phyloP scores from a whole-genome alignment of 306 rosid species.

The Quercus variabilis region DNA sequence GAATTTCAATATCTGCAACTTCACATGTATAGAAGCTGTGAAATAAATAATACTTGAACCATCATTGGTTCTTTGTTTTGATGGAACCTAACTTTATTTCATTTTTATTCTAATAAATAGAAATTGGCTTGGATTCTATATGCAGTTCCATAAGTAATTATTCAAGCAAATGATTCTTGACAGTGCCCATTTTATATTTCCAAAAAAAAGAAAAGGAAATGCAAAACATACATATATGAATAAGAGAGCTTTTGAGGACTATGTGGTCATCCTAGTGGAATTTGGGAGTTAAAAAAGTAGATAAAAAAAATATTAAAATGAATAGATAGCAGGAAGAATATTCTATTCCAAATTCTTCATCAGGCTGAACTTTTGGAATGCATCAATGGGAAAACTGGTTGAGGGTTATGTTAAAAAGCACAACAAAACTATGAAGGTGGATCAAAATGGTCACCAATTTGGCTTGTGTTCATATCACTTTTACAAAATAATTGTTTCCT shows the following conservation, averaged over 20 bases:
- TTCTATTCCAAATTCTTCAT: background rate
- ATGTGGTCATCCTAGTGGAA: slow-evolving; percentile 7
- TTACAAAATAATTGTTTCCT: slow-evolving; percentile 14
- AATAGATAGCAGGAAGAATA: background rate
- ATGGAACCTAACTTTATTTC: background rate
- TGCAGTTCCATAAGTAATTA: background rate
- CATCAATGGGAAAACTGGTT: background rate
- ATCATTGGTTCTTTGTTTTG: background rate
- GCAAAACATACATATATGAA: background rate
- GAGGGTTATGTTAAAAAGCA: background rate
- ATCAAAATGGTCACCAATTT: background rate
- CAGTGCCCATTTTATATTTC: background rate
- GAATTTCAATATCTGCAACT: background rate
- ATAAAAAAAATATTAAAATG: background rate
- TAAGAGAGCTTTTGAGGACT: slow-evolving; percentile 5
- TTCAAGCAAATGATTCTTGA: background rate
- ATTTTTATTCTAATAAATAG: background rate
- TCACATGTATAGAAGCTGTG: background rate
- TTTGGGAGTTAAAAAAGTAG: background rate
- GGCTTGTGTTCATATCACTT: background rate
- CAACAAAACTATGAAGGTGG: background rate
- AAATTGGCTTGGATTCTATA: background rate
- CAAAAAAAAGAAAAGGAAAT: background rate
- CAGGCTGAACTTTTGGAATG: background rate
- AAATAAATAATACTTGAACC: background rate